These are phyloP conservation scores for Grigorovia jiainica DNA, from an alignment of 805 yeast species.

Conservation along the genomic window DNA sequence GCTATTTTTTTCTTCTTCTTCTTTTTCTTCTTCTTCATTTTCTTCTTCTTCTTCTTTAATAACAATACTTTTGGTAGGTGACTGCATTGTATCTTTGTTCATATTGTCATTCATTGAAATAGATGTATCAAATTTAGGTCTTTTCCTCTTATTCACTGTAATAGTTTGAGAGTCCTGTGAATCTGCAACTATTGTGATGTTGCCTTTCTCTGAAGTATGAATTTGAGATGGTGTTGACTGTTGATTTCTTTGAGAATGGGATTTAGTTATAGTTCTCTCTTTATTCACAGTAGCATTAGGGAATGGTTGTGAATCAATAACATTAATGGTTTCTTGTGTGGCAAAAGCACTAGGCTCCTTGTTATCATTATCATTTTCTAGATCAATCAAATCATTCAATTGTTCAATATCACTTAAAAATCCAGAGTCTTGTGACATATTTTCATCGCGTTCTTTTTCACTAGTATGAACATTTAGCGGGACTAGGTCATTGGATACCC, in stretches of 20 bases:
- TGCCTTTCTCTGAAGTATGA: not conserved
- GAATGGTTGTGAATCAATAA: not conserved
- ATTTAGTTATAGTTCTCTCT: too few species aligned
- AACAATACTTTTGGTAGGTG: conserved; percentile 5
- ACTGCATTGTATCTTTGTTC: conserved; percentile 4
- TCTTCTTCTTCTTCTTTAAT: not conserved
- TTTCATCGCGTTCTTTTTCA: not conserved
- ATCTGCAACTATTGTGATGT: not conserved
- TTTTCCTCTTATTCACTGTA: conserved; percentile 7
- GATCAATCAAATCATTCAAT: conserved; percentile 7
- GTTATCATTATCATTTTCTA: conserved; percentile 10
- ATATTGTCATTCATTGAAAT: conserved; percentile 3
- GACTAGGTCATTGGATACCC: not conserved
- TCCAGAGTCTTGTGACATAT: not conserved
- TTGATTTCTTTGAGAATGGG: too few species aligned
- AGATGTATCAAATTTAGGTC: conserved; percentile 5
- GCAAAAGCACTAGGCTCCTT: not conserved
- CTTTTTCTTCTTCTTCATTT: not conserved
- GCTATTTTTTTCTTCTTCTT: not conserved
- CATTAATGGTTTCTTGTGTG: not conserved
- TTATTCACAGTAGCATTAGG: too few species aligned
- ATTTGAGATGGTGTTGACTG: not conserved
- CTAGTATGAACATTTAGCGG: not conserved
- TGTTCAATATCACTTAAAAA: conserved; percentile 3
- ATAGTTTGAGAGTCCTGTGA: conserved; percentile 14